Conservation (phyloP, 768 basidiomycete genomes). For the Termitomyces eurrhizus region DNA sequence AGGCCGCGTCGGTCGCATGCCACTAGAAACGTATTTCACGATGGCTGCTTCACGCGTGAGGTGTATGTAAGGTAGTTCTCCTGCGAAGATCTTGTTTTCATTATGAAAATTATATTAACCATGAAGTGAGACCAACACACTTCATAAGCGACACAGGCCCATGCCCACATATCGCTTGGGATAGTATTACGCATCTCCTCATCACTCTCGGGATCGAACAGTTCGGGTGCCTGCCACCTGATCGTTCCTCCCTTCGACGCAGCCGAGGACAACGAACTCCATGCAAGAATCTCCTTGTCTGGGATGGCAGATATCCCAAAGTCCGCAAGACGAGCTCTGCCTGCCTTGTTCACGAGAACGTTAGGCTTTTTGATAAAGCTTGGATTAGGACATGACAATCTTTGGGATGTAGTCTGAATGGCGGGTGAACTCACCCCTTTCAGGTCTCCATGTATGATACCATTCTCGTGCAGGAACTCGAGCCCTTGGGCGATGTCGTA, state of each 20-base stretch:
- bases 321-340: not conserved
- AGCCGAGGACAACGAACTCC: conserved; percentile 5
- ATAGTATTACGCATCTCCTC: not conserved
- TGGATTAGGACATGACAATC: not conserved
- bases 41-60: not conserved
- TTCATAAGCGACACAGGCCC: not conserved
- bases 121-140: not conserved
- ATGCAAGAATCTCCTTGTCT: conserved; percentile 1
- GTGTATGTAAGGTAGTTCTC: not conserved
- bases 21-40: not conserved
- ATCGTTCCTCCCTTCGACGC: not conserved
- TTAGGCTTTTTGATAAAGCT: not conserved
- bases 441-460: conserved; percentile 1
- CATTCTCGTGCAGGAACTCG: conserved; percentile 1
- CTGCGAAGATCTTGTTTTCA: not conserved
- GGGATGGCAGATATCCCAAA: conserved; percentile 6
- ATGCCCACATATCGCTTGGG: not conserved
- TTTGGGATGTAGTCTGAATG: not conserved
- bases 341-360: not conserved
- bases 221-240: conserved; percentile 10
- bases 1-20: conserved; percentile 2
- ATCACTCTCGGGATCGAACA: not conserved
- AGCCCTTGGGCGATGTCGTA: conserved; percentile 2
- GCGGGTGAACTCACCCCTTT: conserved; percentile 1
- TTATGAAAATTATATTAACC: not conserved